A percentile compares a stretch with the other conserved stretches of the same genome.
Conservation (phyloP, 2,329 filamentous ascomycete genomes). For the Bipolaris cookei region DNA sequence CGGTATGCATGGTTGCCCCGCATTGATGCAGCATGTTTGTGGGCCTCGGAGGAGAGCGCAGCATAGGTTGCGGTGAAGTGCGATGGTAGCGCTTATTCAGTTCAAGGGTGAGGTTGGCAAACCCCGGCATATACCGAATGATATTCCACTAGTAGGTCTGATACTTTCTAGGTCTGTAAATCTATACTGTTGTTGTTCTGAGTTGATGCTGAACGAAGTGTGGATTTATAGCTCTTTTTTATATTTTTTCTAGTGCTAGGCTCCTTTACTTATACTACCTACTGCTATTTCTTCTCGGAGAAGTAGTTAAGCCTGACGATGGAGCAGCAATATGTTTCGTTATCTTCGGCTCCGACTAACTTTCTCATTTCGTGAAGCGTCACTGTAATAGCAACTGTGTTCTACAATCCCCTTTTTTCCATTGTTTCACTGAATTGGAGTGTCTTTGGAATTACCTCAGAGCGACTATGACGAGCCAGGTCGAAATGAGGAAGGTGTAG, state of each 20-base stretch:
- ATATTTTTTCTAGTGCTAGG: neutral
- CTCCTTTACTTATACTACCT: too few species aligned
- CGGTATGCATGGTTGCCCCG: neutral
- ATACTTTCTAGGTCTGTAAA: neutral
- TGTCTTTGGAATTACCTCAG: too few species aligned
- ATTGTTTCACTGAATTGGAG: too few species aligned
- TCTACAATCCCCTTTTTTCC: too few species aligned
- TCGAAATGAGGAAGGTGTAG: too few species aligned
- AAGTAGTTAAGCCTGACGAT: too few species aligned
- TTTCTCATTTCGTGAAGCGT: too few species aligned
- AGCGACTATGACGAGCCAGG: too few species aligned
- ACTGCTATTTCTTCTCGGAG: too few species aligned
- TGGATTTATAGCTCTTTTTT: neutral
- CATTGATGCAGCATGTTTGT: neutral
- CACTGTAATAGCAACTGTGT: too few species aligned
- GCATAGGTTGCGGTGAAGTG: neutral
- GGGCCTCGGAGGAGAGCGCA: neutral
- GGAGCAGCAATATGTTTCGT: too few species aligned
- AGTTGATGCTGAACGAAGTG: neutral
- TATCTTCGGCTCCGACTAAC: too few species aligned
- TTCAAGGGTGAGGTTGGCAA: neutral
- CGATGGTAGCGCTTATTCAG: neutral
- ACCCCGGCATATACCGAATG: neutral
- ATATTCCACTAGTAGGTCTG: conserved; percentile 1
- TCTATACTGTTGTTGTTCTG: neutral